Evolutionary conservation across 768 basidiomycete species (phyloP).

Genomic region (Russula olivacea): DNA sequence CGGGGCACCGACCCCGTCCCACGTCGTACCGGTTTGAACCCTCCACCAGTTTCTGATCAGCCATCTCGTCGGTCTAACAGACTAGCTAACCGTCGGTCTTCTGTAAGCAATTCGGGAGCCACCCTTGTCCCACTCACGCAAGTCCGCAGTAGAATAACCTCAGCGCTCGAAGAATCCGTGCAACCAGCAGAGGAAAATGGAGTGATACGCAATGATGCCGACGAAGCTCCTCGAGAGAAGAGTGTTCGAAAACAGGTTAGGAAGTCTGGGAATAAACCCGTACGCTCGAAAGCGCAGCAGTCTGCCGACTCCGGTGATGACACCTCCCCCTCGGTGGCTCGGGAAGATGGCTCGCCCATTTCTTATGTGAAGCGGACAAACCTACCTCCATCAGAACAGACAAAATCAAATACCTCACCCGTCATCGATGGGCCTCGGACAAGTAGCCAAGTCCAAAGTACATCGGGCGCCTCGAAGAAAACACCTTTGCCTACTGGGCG

Average conservation of each 20-base stretch:
- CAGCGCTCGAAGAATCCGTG: neutral
- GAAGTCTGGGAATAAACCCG: neutral
- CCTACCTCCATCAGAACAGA: neutral
- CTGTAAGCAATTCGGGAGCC: neutral
- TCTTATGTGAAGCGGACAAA: constrained; percentile 13
- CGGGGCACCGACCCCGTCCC: neutral
- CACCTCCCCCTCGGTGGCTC: neutral
- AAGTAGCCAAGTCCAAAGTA: constrained; percentile 6
- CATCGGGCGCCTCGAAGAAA: neutral
- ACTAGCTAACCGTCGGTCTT: constrained; percentile 11
- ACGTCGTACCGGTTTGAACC: neutral
- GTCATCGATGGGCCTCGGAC: constrained; percentile 11
- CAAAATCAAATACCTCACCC: neutral
- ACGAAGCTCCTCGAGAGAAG: neutral
- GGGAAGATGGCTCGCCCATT: constrained; percentile 1
- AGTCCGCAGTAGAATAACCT: neutral
- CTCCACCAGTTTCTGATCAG: neutral
- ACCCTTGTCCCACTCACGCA: constrained; percentile 1
- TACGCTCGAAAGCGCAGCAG: neutral
- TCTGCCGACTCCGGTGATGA: neutral
- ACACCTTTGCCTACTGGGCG: neutral
- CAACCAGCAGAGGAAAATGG: constrained; percentile 1
- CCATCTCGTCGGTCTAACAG: constrained; percentile 17
- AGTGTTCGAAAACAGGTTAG: neutral
- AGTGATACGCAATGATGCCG: neutral